Base-by-base conservation (phyloP, 1,284 basidiomycete genomes). In the Clitocybe nebularis region DNA sequence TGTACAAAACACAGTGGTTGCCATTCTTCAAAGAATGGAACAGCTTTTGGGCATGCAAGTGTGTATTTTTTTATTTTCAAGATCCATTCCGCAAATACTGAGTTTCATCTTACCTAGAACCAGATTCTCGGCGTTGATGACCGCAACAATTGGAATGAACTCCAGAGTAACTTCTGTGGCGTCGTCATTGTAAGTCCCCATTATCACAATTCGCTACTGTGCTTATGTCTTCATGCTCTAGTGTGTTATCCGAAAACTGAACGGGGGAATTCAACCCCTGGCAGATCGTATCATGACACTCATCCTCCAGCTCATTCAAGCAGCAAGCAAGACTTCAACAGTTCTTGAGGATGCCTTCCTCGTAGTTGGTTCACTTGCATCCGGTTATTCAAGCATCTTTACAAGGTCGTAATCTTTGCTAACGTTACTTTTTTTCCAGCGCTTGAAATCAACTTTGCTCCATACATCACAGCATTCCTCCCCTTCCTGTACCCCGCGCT, bases 321-420 rank as follows among this genome's bases (percentile, higher is more conserved):
- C 85, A 22, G 84, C 92, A 16, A 84, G 89, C 45, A 97, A 95
- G 71, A 89, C 93, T 17, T 93, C 93, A 2, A 95, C 93, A 1
- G 81, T 98, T n/a, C 77, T 97, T 25, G 96, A 99, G 62, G 96
- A 99, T 59, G 91, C 93, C 3, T 97, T 99, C 75, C 77, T 97
- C 24, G 89, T 93, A 29, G 84, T 97, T 38, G 95, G 95, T n/a
- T 83, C 93, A 5, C 74, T 96, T 37, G 85, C 88, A 26, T 76
- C 83, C 40, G 79, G 84, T 79, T 57, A 41, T n/a, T n/a, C n/a
- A n/a, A 13, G 37, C 6, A 7, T 19, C 22, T 17, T 21, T 32
- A 13, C 10, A 32, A 21, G 7, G 22, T 2, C 24, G 22, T 9
- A 20, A 36, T 26, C 9, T 26, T 39, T 26, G 10, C 10, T 34